Evolutionary conservation across 495 filamentous ascomycete species (phyloP), one percentile per base, ranked within the genome.

Genomic region (Tuber melanosporum): DNA sequence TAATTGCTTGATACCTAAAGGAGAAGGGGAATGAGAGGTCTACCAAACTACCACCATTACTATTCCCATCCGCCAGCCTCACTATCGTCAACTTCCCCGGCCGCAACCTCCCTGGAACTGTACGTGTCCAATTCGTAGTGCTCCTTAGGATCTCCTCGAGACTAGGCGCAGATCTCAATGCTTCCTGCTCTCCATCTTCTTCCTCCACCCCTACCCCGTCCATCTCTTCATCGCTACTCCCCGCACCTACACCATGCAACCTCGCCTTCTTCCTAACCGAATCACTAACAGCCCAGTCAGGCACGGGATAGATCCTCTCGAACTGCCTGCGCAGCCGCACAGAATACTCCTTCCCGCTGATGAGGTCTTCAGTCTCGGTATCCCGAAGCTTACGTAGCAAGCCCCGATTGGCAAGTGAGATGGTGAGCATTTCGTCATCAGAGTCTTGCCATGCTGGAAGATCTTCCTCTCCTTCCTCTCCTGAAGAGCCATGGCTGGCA

Each of bases 11-110:
- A 26, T 47, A 17, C 9, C 10, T 26, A 1, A 10, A 3, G 36
- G 41, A 3, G 22, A 41, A 62, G 6, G 43, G 2, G 26, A n/a
- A 41, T 44, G 70, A 73, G 44, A 73, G 39, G 84, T 87, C 84
- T 86, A 91, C 89, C 75, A 89, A 87, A 79, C 89, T 88, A 19
- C 78, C 73, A 14, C 46, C 73, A 46, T 83, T 82, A 72, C 86
- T 88, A 70, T 88, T 87, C 70, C 91, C 88, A 81, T 93, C 91
- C 84, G 90, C 90, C 74, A 89, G 83, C 73, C 91, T 87, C 73
- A 89, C 92, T 76, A 99, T 97, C 84, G 95, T 92, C 76, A 99
- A 87, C 41, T 93, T 90, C 84, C 96, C 95, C 45, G 95, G 91
- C 49, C 92, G 90, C 75, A 99, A 86, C 81, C 91, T 93, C 69